phyloP scores from a whole-genome alignment of 441 rosid genomes.

The Pelargonium citronellum region DNA sequence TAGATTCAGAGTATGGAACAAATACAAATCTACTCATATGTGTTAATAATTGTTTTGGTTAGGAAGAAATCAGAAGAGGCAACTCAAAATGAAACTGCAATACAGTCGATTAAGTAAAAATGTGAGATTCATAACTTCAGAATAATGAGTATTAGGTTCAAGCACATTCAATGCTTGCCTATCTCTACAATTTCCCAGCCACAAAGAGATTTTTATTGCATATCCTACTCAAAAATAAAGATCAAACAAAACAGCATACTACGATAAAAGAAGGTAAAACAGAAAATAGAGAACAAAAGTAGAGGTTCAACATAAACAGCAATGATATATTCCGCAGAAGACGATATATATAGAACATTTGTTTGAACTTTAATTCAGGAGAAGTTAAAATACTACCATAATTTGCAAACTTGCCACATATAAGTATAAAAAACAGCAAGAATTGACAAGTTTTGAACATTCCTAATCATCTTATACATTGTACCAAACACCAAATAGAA shows the following conservation, averaged over 20 bases:
- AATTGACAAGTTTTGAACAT: not conserved
- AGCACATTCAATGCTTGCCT: not conserved
- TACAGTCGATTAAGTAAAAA: too few species aligned
- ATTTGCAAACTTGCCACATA: not conserved
- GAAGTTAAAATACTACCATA: slow-evolving; percentile 1
- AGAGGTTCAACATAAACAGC: not conserved
- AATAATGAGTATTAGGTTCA: not conserved
- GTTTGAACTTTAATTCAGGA: not conserved
- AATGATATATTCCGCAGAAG: not conserved
- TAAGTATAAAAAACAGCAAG: not conserved
- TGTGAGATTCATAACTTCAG: not conserved
- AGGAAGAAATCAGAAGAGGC: too few species aligned
- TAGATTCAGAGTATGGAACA: too few species aligned
- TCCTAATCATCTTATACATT: not conserved
- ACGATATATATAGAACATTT: not conserved
- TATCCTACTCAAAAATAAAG: not conserved
- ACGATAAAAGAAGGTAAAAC: too few species aligned
- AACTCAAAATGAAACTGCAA: too few species aligned
- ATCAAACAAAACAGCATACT: not conserved
- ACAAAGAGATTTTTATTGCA: not conserved
- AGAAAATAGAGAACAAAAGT: not conserved
- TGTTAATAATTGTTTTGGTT: too few species aligned
- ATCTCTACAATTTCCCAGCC: not conserved
- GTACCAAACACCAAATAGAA: not conserved
- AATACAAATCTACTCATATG: too few species aligned